phyloP scores from a whole-genome alignment of 164 flowering plant genomes.

The Houttuynia cordata region DNA sequence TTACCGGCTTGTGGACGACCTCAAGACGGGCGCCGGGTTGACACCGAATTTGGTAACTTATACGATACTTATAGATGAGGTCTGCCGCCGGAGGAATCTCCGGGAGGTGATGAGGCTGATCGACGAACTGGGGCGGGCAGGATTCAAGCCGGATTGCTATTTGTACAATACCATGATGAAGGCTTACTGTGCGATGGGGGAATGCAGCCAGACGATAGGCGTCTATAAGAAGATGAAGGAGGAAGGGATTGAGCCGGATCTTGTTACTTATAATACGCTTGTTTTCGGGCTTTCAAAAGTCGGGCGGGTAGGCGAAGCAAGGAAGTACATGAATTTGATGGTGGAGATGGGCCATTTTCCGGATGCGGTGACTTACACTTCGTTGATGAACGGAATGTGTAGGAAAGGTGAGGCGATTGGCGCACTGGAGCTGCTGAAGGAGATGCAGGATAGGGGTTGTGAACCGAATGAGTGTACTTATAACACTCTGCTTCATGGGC shows the following conservation, averaged over 20 bases:
- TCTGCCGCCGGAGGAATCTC: constrained; percentile 63
- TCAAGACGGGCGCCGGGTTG: constrained; percentile 24
- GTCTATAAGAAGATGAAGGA: constrained; percentile 74
- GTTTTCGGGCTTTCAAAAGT: constrained; percentile 76
- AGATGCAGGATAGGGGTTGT: constrained; percentile 75
- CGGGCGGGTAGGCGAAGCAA: constrained; percentile 62
- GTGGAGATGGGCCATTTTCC: constrained; percentile 59
- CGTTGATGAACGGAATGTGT: constrained; percentile 95
- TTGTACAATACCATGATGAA: constrained; percentile 92
- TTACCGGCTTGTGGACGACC: constrained; percentile 46
- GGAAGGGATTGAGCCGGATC: constrained; percentile 70
- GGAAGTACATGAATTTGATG: constrained; percentile 54
- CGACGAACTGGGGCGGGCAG: constrained; percentile 34
- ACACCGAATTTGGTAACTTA: constrained; percentile 75
- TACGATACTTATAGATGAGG: constrained; percentile 77
- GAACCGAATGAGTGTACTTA: constrained; percentile 70
- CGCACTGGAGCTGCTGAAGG: constrained; percentile 50
- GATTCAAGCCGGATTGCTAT: constrained; percentile 76
- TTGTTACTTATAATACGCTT: constrained; percentile 74
- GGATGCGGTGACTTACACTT: constrained; percentile 72
- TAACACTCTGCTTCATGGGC: constrained; percentile 73
- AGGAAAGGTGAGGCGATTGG: constrained; percentile 60
- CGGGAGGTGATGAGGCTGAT: constrained; percentile 62
- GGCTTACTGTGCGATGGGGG: constrained; percentile 55
- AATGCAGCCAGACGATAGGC: constrained; percentile 48